Conservation (phyloP, 2,329 filamentous ascomycete species). For the Exserohilum rostratum region DNA sequence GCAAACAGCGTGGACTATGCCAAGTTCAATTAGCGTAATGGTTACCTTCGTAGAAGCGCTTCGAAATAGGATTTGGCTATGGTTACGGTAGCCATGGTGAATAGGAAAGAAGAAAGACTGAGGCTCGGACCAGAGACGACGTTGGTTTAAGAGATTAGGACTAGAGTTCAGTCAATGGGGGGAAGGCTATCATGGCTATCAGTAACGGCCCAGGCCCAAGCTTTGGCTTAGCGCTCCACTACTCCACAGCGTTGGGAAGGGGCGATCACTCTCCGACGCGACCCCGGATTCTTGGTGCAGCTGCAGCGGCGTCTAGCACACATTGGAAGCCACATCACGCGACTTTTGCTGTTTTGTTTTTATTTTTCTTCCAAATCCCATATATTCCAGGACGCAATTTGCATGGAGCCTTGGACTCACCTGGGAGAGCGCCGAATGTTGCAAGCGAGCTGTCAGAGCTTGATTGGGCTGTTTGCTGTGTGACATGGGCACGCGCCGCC, state of each 20-base stretch:
- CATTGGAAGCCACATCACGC: neutral
- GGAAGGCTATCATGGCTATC: slow-evolving; percentile 15
- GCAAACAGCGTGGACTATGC: slow-evolving; percentile 18
- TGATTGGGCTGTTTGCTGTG: slow-evolving; percentile 4
- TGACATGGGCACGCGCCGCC: slow-evolving; percentile 10
- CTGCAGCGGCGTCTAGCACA: neutral
- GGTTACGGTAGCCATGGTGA: slow-evolving; percentile 57
- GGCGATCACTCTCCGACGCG: slow-evolving; percentile 14
- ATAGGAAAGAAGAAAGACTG: slow-evolving; percentile 16
- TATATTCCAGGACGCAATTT: too few species aligned
- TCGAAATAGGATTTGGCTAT: slow-evolving; percentile 67
- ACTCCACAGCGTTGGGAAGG: slow-evolving; percentile 24
- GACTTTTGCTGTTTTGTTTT: neutral
- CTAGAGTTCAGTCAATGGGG: slow-evolving; percentile 5
- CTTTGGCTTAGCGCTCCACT: slow-evolving; percentile 26
- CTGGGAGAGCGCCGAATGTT: neutral
- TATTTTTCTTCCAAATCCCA: too few species aligned
- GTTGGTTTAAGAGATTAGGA: slow-evolving; percentile 9
- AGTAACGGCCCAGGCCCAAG: slow-evolving; percentile 26
- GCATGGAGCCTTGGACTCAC: too few species aligned
- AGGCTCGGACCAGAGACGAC: slow-evolving; percentile 10
- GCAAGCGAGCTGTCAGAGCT: neutral
- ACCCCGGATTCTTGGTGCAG: slow-evolving; percentile 19
- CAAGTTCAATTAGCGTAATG: slow-evolving; percentile 11
- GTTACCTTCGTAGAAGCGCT: slow-evolving; percentile 66